Conservation (phyloP, 805 yeast species). For the Saccharomycopsis sp. region DNA sequence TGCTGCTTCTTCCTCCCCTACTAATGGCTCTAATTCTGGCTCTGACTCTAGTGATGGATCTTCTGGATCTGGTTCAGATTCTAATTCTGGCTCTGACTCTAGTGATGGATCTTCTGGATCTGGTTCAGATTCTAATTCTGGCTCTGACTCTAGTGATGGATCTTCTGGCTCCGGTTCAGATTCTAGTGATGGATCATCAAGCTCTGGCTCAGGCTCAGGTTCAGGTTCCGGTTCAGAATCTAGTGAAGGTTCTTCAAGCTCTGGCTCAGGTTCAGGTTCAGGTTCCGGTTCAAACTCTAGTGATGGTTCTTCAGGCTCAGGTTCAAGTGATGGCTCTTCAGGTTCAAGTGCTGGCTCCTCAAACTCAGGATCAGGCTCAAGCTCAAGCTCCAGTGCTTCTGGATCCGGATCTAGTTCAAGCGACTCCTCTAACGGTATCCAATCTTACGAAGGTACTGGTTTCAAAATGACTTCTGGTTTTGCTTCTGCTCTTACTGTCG, state of each 20-base stretch:
- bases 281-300: slow-evolving; percentile 3
- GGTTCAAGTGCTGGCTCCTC: not conserved
- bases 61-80: slow-evolving; percentile 3
- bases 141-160: not conserved
- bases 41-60: slow-evolving; percentile 5
- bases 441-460: not conserved
- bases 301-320: slow-evolving; percentile 3
- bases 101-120: slow-evolving; percentile 5
- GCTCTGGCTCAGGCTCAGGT: slow-evolving; percentile 5
- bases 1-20: too few species aligned
- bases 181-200: not conserved
- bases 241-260: slow-evolving; percentile 7
- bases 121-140: slow-evolving; percentile 1
- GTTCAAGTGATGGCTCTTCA: not conserved
- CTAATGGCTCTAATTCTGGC: slow-evolving; percentile 5
- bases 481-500: too few species aligned
- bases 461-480: too few species aligned
- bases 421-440: not conserved
- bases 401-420: slow-evolving; percentile 1
- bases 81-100: slow-evolving; percentile 2
- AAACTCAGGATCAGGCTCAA: slow-evolving; percentile 1
- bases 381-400: not conserved
- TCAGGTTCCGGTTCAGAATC: slow-evolving; percentile 1
- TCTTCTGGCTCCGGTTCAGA: slow-evolving; percentile 1
- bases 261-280: slow-evolving; percentile 3